phyloP scores from a whole-genome alignment of 2,329 filamentous ascomycete genomes.

The Penicillium sp. region DNA sequence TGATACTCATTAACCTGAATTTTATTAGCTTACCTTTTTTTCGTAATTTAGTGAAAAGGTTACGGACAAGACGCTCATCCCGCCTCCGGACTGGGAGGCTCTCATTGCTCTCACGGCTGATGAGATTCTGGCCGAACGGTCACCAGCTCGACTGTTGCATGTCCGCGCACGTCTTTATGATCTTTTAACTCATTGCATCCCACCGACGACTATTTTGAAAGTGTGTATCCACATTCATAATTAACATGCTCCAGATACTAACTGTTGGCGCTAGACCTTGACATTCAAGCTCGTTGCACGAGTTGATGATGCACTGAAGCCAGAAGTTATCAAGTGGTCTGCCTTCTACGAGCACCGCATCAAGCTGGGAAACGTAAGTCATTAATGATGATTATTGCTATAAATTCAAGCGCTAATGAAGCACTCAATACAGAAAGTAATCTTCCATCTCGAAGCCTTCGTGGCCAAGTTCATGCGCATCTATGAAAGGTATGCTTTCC shows the following conservation, averaged over 20 bases:
- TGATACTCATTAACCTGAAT: not conserved
- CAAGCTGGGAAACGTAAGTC: constrained; percentile 69
- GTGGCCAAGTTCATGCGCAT: constrained; percentile 98
- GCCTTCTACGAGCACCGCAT: constrained; percentile 97
- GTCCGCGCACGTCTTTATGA: constrained; percentile 96
- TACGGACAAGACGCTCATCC: constrained; percentile 81
- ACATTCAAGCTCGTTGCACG: constrained; percentile 88
- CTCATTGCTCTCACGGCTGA: constrained; percentile 85
- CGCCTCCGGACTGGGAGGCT: constrained; percentile 95
- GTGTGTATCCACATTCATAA: constrained; percentile 32
- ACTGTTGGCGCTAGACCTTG: constrained; percentile 57
- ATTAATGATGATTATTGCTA: no score
- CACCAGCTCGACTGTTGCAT: constrained; percentile 81
- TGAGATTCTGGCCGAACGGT: constrained; percentile 90
- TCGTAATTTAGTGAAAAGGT: constrained; percentile 71
- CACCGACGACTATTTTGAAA: constrained; percentile 89
- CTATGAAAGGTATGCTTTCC: constrained; percentile 72
- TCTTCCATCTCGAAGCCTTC: constrained; percentile 97
- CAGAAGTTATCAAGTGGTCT: constrained; percentile 91
- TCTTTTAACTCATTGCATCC: constrained; percentile 94
- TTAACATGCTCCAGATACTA: not conserved
- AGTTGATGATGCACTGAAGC: constrained; percentile 85
- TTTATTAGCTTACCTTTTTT: constrained; percentile 7
- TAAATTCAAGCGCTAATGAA: constrained; percentile 5
- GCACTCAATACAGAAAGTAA: constrained; percentile 65